phyloP scores from a whole-genome alignment of 2,329 filamentous ascomycete genomes.

The Grosmannia serpens region DNA sequence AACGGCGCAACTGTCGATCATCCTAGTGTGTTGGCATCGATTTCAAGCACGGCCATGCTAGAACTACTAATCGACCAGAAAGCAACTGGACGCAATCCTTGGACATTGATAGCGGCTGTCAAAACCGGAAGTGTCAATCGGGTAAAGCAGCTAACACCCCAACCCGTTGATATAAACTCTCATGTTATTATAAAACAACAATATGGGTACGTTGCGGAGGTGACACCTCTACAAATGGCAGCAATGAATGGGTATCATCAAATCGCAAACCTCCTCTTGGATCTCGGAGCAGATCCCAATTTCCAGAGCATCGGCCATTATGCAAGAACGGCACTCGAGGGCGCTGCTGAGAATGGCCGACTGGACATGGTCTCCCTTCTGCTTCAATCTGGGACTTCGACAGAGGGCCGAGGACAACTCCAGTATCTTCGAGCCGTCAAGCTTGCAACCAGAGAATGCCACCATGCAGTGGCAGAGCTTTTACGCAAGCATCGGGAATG shows the following conservation, averaged over 20 bases:
- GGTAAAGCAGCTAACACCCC: neutral
- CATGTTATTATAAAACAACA: too few species aligned
- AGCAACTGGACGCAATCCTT: too few species aligned
- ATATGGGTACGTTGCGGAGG: neutral
- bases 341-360: neutral
- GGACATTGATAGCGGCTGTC: neutral
- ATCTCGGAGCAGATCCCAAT: neutral
- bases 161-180: neutral
- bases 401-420: neutral
- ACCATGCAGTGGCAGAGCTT: neutral
- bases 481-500: neutral
- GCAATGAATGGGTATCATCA: neutral
- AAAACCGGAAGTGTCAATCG: neutral
- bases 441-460: neutral
- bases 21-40: neutral
- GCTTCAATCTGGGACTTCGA: neutral
- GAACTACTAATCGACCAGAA: neutral
- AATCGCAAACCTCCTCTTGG: neutral
- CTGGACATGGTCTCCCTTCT: neutral
- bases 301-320: neutral
- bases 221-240: neutral
- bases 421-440: neutral
- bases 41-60: neutral
- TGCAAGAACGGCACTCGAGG: neutral
- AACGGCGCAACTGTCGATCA: neutral